Evolutionary conservation across 164 flowering plant genomes (phyloP).

Genomic region (Platanus orientalis): DNA sequence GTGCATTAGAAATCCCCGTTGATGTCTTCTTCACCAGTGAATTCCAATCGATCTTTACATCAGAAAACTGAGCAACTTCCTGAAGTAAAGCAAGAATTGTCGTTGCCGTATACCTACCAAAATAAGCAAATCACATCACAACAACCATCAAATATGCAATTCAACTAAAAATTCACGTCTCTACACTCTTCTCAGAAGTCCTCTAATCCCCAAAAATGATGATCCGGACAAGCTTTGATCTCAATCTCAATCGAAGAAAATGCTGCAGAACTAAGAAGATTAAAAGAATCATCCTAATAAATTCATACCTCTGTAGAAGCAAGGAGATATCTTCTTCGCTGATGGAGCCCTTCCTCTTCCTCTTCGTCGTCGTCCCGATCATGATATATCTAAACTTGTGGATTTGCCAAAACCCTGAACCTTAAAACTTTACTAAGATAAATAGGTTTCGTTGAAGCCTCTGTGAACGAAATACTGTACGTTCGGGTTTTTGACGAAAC

Average conservation of each 20-base stretch:
- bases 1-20: slow-evolving; percentile 74
- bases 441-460: too few relatives aligned
- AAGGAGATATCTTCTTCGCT: slow-evolving; percentile 52
- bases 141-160: background rate
- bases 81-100: slow-evolving; percentile 64
- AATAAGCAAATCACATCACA: slow-evolving; percentile 4
- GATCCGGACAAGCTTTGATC: background rate
- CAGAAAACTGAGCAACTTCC: slow-evolving; percentile 58
- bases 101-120: slow-evolving; percentile 54
- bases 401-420: slow-evolving; percentile 9
- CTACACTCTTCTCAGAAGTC: background rate
- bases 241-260: background rate
- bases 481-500: too few relatives aligned
- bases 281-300: too few relatives aligned
- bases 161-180: background rate
- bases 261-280: background rate
- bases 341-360: slow-evolving; percentile 30
- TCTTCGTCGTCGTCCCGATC: slow-evolving; percentile 39
- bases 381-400: slow-evolving; percentile 8
- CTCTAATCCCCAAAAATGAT: background rate
- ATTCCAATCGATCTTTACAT: slow-evolving; percentile 64
- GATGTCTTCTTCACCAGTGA: slow-evolving; percentile 58
- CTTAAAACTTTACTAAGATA: background rate
- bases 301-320: slow-evolving; percentile 53
- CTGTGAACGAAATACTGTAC: too few relatives aligned